Conservation (phyloP, 768 basidiomycete species). For the Podaxis rugospora region DNA sequence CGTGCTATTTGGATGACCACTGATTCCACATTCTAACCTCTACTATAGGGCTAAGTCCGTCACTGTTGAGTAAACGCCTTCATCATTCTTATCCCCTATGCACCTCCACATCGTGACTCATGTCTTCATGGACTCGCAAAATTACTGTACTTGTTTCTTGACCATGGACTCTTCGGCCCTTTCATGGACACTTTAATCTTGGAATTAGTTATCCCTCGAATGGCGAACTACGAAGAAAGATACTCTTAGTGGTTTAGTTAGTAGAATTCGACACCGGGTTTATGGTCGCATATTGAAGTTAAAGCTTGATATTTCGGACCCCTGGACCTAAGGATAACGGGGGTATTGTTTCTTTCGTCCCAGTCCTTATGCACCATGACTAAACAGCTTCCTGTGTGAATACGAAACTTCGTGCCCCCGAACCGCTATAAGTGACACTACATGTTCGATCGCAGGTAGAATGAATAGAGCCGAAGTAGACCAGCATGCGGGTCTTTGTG, state of each 20-base stretch:
- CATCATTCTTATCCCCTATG: not conserved
- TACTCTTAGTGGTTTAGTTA: not conserved
- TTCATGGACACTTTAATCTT: not conserved
- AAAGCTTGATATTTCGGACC: not conserved
- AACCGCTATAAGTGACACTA: too few relatives aligned
- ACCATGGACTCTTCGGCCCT: not conserved
- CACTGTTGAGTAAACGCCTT: slow-evolving; percentile 53
- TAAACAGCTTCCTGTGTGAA: too few relatives aligned
- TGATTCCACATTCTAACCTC: slow-evolving; percentile 10
- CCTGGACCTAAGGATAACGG: not conserved
- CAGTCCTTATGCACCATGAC: too few relatives aligned
- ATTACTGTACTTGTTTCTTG: not conserved
- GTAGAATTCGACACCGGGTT: not conserved
- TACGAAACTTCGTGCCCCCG: too few relatives aligned
- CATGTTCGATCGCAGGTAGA: too few relatives aligned
- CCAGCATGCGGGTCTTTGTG: too few relatives aligned
- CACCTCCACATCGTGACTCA: not conserved
- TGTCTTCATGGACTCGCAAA: not conserved
- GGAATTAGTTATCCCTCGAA: not conserved
- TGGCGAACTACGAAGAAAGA: not conserved
- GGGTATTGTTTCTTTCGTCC: too few relatives aligned
- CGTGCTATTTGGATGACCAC: slow-evolving; percentile 26
- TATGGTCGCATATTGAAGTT: not conserved
- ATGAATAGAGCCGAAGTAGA: too few relatives aligned
- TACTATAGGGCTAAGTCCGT: slow-evolving; percentile 69